Conservation (phyloP, 257 asterid genomes). For the Haberlea rhodopensis region DNA sequence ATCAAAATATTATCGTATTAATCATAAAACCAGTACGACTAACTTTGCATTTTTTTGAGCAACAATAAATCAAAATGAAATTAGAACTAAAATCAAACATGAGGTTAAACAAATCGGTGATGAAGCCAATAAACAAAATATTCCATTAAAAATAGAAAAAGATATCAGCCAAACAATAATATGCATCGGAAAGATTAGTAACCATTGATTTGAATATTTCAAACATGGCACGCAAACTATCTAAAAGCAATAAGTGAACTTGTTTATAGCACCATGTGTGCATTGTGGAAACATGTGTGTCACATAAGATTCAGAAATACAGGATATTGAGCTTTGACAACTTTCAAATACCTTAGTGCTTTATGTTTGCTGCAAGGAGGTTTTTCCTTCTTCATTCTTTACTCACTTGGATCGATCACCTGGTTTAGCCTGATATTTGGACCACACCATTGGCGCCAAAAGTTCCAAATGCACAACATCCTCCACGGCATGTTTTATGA, state of each 20-base stretch:
- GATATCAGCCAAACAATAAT: constrained; percentile 3
- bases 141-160: background rate
- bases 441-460: constrained; percentile 61
- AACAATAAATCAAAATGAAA: too few relatives aligned
- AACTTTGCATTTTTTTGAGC: constrained; percentile 3
- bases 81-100: background rate
- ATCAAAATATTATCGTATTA: constrained; percentile 9
- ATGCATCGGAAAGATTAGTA: too few relatives aligned
- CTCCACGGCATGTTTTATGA: constrained; percentile 90
- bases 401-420: constrained; percentile 72
- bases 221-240: too few relatives aligned
- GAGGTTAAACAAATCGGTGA: background rate
- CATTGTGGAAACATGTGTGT: too few relatives aligned
- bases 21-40: background rate
- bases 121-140: constrained; percentile 4
- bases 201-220: too few relatives aligned
- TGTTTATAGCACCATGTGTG: too few relatives aligned
- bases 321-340: too few relatives aligned
- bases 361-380: constrained; percentile 56
- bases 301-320: background rate
- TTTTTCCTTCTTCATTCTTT: constrained; percentile 77
- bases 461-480: constrained; percentile 94
- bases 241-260: too few relatives aligned
- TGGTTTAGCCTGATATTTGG: constrained; percentile 83
- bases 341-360: constrained; percentile 61